phyloP scores from a whole-genome alignment of 306 rosid genomes.

The Cucurbita argyrosperma region DNA sequence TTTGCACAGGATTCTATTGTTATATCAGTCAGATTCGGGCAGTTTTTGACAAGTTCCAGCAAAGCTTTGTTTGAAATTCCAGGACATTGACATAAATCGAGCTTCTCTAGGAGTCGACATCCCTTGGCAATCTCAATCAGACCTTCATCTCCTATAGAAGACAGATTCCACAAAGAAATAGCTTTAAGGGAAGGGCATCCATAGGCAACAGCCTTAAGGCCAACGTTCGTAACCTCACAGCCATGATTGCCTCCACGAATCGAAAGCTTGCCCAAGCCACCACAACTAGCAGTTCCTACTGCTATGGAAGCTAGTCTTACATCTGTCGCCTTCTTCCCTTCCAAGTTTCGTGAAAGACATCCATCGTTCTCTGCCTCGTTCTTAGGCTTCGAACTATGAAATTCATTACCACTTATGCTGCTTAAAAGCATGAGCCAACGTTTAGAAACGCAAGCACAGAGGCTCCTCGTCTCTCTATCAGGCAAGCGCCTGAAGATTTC shows the following conservation, averaged over 20 bases:
- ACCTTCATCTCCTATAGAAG: slow-evolving; percentile 59
- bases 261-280: slow-evolving; percentile 75
- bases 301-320: slow-evolving; percentile 88
- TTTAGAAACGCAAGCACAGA: slow-evolving; percentile 69
- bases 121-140: slow-evolving; percentile 58
- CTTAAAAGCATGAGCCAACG: slow-evolving; percentile 85
- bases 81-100: slow-evolving; percentile 57
- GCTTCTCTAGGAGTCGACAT: slow-evolving; percentile 61
- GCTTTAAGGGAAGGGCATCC: slow-evolving; percentile 82
- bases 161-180: slow-evolving; percentile 47
- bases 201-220: slow-evolving; percentile 67
- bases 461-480: slow-evolving; percentile 54
- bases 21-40: slow-evolving; percentile 56
- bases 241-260: slow-evolving; percentile 45
- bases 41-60: slow-evolving; percentile 48
- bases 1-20: slow-evolving; percentile 62
- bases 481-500: slow-evolving; percentile 86
- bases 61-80: slow-evolving; percentile 57
- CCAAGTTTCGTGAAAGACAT: slow-evolving; percentile 70
- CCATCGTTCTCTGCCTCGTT: slow-evolving; percentile 47
- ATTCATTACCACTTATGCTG: slow-evolving; percentile 43
- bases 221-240: slow-evolving; percentile 36
- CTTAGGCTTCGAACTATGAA: slow-evolving; percentile 19
- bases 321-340: slow-evolving; percentile 84
- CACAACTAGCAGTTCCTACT: slow-evolving; percentile 69